Evolutionary conservation across 1,284 basidiomycete species (phyloP), one percentile per base, ranked within the genome.

Genomic region (Sanghuangporus sanghuang): DNA sequence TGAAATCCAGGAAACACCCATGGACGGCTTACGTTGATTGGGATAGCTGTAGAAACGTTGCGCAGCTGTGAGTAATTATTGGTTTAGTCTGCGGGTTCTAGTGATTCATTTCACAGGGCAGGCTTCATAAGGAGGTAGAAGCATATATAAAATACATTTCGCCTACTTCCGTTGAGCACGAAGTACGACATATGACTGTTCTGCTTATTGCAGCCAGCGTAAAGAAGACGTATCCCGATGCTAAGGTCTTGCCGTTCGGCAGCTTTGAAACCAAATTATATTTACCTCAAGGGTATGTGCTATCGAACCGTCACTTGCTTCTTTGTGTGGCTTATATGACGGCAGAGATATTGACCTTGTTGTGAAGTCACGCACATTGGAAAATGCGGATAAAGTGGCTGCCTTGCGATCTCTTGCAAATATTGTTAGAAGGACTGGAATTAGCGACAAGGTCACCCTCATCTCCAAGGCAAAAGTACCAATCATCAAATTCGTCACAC

Each of bases 201-300:
- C 76, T 84, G 54, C 80, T 89, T 50, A 92, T 98, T 61, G 81
- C 87, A 1, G 79, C 80, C 14, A 85, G 87, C 3, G 82, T 98
- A 55, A 78, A 76, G 14, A 73, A 76, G 21, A 75, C 79, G 27
- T 98, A 93, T 78, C 84, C 87, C 0, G 93, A 96, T 69, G 94
- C 95, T 8, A 76, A 85, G 46, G 89, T 98, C 5, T 76, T 85
- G 61, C 90, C 95, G 0, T 99, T 99, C 74, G 96, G 96, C 16
- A 95, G 92, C 70, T 97, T 92, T 73, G 90, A 92, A 71, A 99
- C 96, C 9, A 93, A 95, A 71, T 79, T 99, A 32, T 99, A 99
- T 74, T 82, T 99, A 12, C 96, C 96, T 1, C 81, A 85, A 66
- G 96, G 95, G 95, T 96, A 73, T 71, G 89, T 38, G 3, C 55